Conservation (phyloP, 2,329 filamentous ascomycete species). For the Apiospora aurea region DNA sequence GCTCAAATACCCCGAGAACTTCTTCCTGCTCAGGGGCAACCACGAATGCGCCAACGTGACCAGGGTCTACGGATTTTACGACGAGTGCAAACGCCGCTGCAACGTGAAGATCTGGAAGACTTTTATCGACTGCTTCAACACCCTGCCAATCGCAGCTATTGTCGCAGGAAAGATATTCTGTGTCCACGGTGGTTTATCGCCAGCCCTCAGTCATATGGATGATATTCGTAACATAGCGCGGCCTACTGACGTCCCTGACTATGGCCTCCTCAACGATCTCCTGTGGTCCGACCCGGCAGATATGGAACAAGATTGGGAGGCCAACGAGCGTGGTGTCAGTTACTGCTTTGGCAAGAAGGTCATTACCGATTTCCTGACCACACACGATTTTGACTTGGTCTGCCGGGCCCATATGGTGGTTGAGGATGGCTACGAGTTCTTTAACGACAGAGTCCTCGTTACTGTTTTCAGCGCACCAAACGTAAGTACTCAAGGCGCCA, state of each 20-base stretch:
- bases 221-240: constrained; percentile 96
- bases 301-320: constrained; percentile 98
- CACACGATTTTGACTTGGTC: constrained; percentile 96
- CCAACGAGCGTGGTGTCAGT: constrained; percentile 94
- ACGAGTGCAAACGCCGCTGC: constrained; percentile 95
- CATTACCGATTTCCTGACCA: constrained; percentile 92
- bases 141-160: constrained; percentile 92
- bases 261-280: constrained; percentile 92
- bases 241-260: constrained; percentile 96
- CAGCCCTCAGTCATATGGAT: constrained; percentile 94
- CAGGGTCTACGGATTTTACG: constrained; percentile 95
- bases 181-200: constrained; percentile 93
- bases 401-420: constrained; percentile 99
- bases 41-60: constrained; percentile 98
- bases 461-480: constrained; percentile 98
- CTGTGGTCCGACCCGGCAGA: constrained; percentile 98
- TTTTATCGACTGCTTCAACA: constrained; percentile 96
- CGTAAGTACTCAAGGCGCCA: constrained; percentile 63
- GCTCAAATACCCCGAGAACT: constrained; percentile 96
- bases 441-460: constrained; percentile 91
- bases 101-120: constrained; percentile 99
- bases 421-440: constrained; percentile 98
- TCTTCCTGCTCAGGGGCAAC: constrained; percentile 92
- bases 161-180: constrained; percentile 98
- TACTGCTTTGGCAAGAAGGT: constrained; percentile 99